These are phyloP conservation scores for Metschnikowia dekortorum DNA, from an alignment of 805 yeast genomes.

Conservation along the genomic window DNA sequence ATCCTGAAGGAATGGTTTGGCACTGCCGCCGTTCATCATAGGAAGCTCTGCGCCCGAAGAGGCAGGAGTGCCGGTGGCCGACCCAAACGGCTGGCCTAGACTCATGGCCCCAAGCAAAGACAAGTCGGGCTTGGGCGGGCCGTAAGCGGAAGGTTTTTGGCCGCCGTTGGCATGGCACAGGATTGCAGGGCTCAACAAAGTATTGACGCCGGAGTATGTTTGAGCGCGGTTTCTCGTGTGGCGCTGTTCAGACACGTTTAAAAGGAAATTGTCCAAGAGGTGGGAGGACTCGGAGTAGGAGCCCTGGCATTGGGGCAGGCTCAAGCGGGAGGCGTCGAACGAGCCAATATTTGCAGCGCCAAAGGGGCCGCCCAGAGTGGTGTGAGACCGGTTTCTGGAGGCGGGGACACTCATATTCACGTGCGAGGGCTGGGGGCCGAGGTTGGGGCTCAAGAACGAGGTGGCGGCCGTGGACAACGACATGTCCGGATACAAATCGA, in stretches of 20 bases:
- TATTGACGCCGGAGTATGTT: slow-evolving; percentile 34
- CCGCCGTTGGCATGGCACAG: not conserved
- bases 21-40: slow-evolving; percentile 1
- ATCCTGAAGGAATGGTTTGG: slow-evolving; percentile 39
- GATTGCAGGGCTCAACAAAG: slow-evolving; percentile 1
- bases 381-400: slow-evolving; percentile 43
- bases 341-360: slow-evolving; percentile 15
- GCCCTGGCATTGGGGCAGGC: slow-evolving; percentile 23
- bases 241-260: slow-evolving; percentile 17
- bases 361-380: slow-evolving; percentile 40
- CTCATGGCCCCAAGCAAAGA: not conserved
- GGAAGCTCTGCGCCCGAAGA: slow-evolving; percentile 4
- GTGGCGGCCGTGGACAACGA: slow-evolving; percentile 10
- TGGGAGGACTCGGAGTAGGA: slow-evolving; percentile 21
- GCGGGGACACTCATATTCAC: slow-evolving; percentile 7
- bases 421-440: slow-evolving; percentile 17
- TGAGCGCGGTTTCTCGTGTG: slow-evolving; percentile 34
- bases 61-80: not conserved
- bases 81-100: slow-evolving; percentile 5
- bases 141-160: not conserved
- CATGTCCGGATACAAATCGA: slow-evolving; percentile 12
- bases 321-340: slow-evolving; percentile 16
- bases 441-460: slow-evolving; percentile 18
- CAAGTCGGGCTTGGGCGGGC: not conserved
- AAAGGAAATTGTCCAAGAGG: slow-evolving; percentile 30